These are phyloP conservation scores for Dalbergia cultrata DNA, from an alignment of 306 rosid genomes.

Conservation along the genomic window DNA sequence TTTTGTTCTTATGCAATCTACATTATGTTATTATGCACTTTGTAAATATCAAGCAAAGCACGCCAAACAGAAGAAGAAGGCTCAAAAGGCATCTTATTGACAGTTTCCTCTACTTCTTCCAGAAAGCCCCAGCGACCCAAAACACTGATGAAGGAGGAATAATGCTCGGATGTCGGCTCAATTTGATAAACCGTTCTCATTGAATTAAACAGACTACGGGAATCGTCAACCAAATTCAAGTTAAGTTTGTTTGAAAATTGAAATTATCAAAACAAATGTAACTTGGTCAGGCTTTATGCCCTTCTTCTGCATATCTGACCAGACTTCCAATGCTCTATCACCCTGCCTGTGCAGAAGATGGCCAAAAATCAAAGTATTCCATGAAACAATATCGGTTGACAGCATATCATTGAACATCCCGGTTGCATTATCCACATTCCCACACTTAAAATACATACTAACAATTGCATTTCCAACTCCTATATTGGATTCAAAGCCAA, in stretches of 20 bases:
- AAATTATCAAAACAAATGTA: conserved; percentile 71
- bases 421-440: conserved; percentile 75
- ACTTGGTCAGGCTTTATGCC: conserved; percentile 70
- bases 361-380: conserved; percentile 85
- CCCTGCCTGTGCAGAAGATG: conserved; percentile 79
- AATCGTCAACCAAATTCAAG: conserved; percentile 71
- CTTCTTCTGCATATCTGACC: conserved; percentile 75
- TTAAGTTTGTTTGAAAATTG: conserved; percentile 72
- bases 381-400: conserved; percentile 68
- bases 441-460: conserved; percentile 89
- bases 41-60: conserved; percentile 81
- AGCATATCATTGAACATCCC: conserved; percentile 62
- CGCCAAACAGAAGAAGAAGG: conserved; percentile 79
- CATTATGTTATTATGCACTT: too few relatives aligned
- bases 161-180: conserved; percentile 72
- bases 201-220: conserved; percentile 67
- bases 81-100: conserved; percentile 68
- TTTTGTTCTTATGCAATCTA: conserved; percentile 61
- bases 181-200: conserved; percentile 62
- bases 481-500: conserved; percentile 63
- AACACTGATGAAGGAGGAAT: conserved; percentile 78
- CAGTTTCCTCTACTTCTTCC: conserved; percentile 82
- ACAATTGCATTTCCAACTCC: conserved; percentile 78
- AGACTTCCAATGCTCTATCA: conserved; percentile 69
- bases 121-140: conserved; percentile 86